Percentiles rank a stretch among this genome's conserved stretches.
Evolutionary conservation across 2,329 filamentous ascomycete species (phyloP).

Genomic region (Colletotrichum liaoningense): DNA sequence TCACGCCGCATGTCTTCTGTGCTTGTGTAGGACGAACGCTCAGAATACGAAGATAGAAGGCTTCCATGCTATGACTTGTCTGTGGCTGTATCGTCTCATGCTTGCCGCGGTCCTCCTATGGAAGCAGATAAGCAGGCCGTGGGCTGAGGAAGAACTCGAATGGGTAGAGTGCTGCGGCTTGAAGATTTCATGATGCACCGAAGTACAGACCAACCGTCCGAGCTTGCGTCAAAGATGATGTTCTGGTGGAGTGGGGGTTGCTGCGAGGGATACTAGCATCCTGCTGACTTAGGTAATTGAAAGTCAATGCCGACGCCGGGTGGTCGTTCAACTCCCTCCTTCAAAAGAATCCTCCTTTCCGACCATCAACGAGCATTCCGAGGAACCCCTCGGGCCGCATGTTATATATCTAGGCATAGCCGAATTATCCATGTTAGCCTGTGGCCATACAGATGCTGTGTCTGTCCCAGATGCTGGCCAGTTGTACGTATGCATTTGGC

Average conservation of each 20-base stretch:
- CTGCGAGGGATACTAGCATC: background rate
- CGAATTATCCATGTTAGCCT: background rate
- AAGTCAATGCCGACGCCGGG: background rate
- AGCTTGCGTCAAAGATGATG: background rate
- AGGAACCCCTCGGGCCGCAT: background rate
- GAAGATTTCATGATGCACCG: conserved; percentile 6
- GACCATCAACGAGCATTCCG: background rate
- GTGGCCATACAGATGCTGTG: background rate
- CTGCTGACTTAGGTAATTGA: background rate
- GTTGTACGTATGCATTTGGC: background rate
- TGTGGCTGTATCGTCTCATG: conserved; percentile 1
- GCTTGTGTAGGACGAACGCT: background rate
- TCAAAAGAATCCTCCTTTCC: no score
- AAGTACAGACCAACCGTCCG: background rate
- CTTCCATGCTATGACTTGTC: conserved; percentile 18
- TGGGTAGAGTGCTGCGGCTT: background rate
- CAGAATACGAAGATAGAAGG: background rate
- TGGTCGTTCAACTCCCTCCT: background rate
- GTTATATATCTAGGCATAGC: background rate
- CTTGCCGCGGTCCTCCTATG: background rate
- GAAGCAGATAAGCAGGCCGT: background rate
- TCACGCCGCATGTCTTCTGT: background rate
- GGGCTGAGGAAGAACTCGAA: background rate
- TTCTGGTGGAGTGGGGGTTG: background rate
- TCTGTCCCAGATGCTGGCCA: background rate